Evolutionary conservation across 345 rosid genomes (phyloP), one percentile per base, ranked within the genome.

Genomic region (Sisymbrium altissimum): DNA sequence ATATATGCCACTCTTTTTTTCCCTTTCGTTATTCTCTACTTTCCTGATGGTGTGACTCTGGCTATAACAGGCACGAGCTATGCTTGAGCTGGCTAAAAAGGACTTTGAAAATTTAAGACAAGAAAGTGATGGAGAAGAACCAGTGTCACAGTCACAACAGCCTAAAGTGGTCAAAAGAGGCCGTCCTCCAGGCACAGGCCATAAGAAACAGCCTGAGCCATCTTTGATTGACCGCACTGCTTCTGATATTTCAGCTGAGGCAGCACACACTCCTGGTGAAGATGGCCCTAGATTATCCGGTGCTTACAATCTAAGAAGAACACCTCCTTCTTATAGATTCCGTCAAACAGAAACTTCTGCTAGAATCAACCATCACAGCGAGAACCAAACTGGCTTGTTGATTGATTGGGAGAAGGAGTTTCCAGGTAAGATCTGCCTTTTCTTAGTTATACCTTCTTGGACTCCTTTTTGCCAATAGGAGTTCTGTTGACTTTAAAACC

Each of bases 331-430:
- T 17, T 74, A 61, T 73, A 82, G 79, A 81, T 75, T 74, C 53
- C 84, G 75, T 65, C 84, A 85, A 21, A 44, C 83, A 60, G 95
- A 90, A 62, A 64, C 85, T 39, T 67, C 62, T 13, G 68, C 66
- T 68, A 86, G 83, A 75, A 76, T 80, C 75, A 81, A 83, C 68
- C 81, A 80, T 62, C 73, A 59, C 70, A 76, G 48, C 59, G 98
- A 93, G 66, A 73, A 76, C 68, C 79, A 86, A 63, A 72, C 69
- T 49, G 67, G 75, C 72, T 80, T 85, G 83, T 64, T 75, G 36
- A 80, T 88, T 61, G 97, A 93, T 72, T 82, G 90, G 93, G 97
- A 93, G 79, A 89, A 87, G 46, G 98, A 93, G 75, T 93, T 93
- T 84, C 97, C 98, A 79, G 87, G 98, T 88, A 65, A 39, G 17